Conservation (phyloP, 2,329 filamentous ascomycete species). For the Hansfordia pulvinata region DNA sequence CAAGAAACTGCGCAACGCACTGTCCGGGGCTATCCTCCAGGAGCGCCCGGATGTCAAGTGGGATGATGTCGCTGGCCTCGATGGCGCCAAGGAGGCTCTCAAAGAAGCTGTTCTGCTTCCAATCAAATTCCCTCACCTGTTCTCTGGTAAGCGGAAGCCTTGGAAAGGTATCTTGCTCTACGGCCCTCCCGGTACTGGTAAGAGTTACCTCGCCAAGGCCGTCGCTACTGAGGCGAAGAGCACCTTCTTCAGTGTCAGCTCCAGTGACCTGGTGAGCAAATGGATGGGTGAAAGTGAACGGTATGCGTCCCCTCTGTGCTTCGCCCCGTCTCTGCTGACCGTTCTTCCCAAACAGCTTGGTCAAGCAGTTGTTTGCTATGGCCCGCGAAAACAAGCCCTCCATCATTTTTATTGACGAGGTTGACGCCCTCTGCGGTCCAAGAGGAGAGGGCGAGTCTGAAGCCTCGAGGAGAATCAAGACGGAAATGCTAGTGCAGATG, state of each 20-base stretch:
- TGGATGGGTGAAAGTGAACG: slow-evolving; percentile 99
- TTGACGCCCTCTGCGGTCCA: slow-evolving; percentile 90
- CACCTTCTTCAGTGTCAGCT: slow-evolving; percentile 97
- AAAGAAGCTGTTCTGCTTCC: slow-evolving; percentile 97
- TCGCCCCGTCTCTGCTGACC: neutral
- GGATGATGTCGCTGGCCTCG: slow-evolving; percentile 95
- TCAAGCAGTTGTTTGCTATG: slow-evolving; percentile 96
- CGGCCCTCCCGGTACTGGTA: slow-evolving; percentile 91
- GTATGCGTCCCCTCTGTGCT: slow-evolving; percentile 29
- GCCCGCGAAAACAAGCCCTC: slow-evolving; percentile 95
- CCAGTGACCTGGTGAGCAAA: slow-evolving; percentile 93
- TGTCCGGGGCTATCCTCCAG: slow-evolving; percentile 82
- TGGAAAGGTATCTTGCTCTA: slow-evolving; percentile 98
- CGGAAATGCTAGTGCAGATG: slow-evolving; percentile 97
- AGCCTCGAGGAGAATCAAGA: slow-evolving; percentile 95
- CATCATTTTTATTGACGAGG: slow-evolving; percentile 98
- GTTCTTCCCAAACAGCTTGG: slow-evolving; percentile 43
- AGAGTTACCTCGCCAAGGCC: slow-evolving; percentile 93
- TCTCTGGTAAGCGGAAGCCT: slow-evolving; percentile 88
- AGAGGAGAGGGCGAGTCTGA: slow-evolving; percentile 92
- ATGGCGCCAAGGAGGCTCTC: slow-evolving; percentile 86
- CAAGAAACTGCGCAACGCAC: slow-evolving; percentile 86
- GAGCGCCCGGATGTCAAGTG: slow-evolving; percentile 95
- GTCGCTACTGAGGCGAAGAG: slow-evolving; percentile 97
- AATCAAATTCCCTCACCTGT: slow-evolving; percentile 95